Base-by-base conservation (phyloP, 139 green algal genomes). In the Chlamydomonas eustigma region DNA sequence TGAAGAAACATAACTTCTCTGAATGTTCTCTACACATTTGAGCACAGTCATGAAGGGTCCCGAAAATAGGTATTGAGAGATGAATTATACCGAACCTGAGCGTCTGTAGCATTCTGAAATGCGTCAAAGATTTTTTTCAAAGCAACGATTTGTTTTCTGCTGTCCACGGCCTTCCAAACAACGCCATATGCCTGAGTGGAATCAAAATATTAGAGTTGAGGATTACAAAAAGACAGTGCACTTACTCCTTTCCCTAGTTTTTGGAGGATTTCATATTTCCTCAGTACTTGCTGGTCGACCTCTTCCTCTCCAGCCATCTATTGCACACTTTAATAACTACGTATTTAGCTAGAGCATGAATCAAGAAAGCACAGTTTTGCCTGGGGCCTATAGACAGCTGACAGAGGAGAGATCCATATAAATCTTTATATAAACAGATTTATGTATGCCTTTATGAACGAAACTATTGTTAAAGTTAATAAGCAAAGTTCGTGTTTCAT, bases 121-220 rank as follows among this genome's bases (percentile, higher is more conserved):
- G 95, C 95, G 73, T 98, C 95, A 73, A 98, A 98, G 30, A 98
- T 98, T 77, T 98, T 98, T 79, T 98, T 98, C 63, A 98, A 73
- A 0, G 95, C 95, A 2, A 98, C 92, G 0, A 85, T 86, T 38
- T 93, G 83, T 0, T 87, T 97, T 76, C 95, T 97, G 66, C 92
- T 92, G 78, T 98, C 94, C 0, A 97, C 73, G 0, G 95, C 94
- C 52, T 92, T 94, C 96, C 96, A 99, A 0, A 99, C 96, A 24
- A 99, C 95, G 33, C 96, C 96, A 71, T 98, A 99, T 0, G 95
- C 95, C 94, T 97, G 90, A 58, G 82, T 67, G 25, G n/a, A 37
- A 66, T 37, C 28, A 32, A 32, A 28, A 73, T 32, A 39, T 50
- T 8, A 39, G 30, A 70, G 22, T n/a, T 28, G 6, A 18, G 34